Evolutionary conservation across 495 filamentous ascomycete genomes (phyloP).

Genomic region (Aspergillus saccharolyticus): DNA sequence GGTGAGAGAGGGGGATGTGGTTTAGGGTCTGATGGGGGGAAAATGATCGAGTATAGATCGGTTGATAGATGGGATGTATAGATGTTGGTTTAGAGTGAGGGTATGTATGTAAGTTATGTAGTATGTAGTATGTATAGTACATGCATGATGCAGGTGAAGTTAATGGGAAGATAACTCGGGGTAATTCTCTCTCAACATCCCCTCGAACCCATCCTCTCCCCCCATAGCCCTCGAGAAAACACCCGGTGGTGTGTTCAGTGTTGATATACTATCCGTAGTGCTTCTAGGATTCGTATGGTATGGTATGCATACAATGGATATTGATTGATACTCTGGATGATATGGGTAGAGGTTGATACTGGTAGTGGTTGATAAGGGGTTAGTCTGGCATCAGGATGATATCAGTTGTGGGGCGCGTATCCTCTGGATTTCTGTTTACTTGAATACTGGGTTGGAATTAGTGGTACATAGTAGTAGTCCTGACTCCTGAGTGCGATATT

Average conservation of each 20-base stretch:
- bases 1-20: slow-evolving; percentile 8
- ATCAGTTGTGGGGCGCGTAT: too few species aligned
- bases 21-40: not conserved
- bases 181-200: slow-evolving; percentile 40
- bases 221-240: slow-evolving; percentile 40
- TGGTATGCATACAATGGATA: too few species aligned
- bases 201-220: slow-evolving; percentile 30
- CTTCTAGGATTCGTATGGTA: too few species aligned
- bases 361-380: not conserved
- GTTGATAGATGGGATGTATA: not conserved
- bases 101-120: too few species aligned
- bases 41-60: slow-evolving; percentile 1
- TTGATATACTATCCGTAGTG: too few species aligned
- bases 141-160: not conserved
- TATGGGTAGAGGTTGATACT: not conserved
- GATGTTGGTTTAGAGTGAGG: too few species aligned
- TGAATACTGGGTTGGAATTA: too few species aligned
- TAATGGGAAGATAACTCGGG: not conserved
- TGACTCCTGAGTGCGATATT: too few species aligned
- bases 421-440: too few species aligned
- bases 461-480: too few species aligned
- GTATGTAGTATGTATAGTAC: not conserved
- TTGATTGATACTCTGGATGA: too few species aligned
- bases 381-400: not conserved
- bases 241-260: too few species aligned